Evolutionary conservation across 306 rosid genomes (phyloP).

Genomic region (Sophora flavescens): DNA sequence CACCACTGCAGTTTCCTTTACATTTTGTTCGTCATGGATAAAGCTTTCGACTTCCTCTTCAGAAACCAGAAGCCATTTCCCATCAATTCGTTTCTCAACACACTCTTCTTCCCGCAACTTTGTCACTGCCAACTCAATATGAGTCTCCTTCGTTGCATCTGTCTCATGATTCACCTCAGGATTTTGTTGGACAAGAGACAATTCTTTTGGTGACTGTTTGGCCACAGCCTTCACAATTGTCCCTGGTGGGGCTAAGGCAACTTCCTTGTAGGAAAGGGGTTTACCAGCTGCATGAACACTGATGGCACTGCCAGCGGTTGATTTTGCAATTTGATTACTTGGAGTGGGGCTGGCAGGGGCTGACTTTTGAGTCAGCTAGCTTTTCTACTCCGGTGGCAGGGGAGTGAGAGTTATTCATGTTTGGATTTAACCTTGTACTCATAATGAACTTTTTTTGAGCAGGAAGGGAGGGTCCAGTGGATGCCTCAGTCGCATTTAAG

Average conservation of each 20-base stretch:
- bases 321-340: conserved; percentile 63
- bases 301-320: conserved; percentile 55
- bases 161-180: conserved; percentile 52
- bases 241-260: conserved; percentile 98
- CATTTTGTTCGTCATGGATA: conserved; percentile 42
- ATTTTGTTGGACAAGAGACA: conserved; percentile 49
- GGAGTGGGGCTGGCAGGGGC: conserved; percentile 74
- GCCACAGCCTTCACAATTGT: conserved; percentile 91
- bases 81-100: conserved; percentile 50
- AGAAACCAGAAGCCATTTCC: conserved; percentile 30
- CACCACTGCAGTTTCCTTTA: conserved; percentile 44
- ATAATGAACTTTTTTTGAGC: conserved; percentile 63
- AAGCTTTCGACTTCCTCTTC: background rate
- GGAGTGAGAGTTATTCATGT: conserved; percentile 54
- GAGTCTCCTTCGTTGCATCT: conserved; percentile 49
- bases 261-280: conserved; percentile 96
- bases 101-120: conserved; percentile 46
- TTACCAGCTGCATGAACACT: conserved; percentile 81
- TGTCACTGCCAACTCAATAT: conserved; percentile 41
- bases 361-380: conserved; percentile 68
- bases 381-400: conserved; percentile 60
- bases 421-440: conserved; percentile 86
- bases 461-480: conserved; percentile 60
- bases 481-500: conserved; percentile 62
- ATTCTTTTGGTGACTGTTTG: conserved; percentile 71